Evolutionary conservation across 2,329 filamentous ascomycete species (phyloP).

Genomic region (Tolypocladium album): DNA sequence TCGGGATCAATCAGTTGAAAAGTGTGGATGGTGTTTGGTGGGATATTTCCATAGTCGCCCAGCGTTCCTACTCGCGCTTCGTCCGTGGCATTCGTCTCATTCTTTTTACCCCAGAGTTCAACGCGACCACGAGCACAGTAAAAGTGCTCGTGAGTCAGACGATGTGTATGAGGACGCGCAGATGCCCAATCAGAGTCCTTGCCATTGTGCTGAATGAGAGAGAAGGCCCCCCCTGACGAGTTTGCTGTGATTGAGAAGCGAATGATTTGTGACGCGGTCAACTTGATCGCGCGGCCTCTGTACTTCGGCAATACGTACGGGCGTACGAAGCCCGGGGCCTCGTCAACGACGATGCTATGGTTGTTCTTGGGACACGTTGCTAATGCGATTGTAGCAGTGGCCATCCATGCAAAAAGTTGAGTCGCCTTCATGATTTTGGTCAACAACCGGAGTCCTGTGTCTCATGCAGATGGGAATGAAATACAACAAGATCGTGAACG

Average conservation of each 20-base stretch:
- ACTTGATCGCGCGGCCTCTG: slow-evolving; percentile 9
- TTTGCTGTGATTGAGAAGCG: slow-evolving; percentile 11
- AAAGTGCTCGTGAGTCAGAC: slow-evolving; percentile 9
- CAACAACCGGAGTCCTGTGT: neutral
- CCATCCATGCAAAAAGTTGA: neutral
- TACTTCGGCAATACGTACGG: slow-evolving; percentile 14
- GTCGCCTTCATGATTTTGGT: neutral
- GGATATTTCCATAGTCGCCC: slow-evolving; percentile 11
- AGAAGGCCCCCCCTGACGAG: slow-evolving; percentile 11
- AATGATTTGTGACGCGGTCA: slow-evolving; percentile 11
- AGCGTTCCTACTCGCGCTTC: slow-evolving; percentile 9
- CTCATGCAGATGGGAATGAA: neutral
- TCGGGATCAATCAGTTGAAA: slow-evolving; percentile 12
- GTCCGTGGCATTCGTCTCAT: slow-evolving; percentile 5
- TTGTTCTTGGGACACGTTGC: neutral
- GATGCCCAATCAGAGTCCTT: slow-evolving; percentile 5
- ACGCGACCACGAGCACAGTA: slow-evolving; percentile 10
- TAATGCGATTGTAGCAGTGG: neutral
- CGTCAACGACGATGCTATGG: slow-evolving; percentile 7
- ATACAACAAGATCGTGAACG: neutral
- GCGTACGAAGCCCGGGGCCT: slow-evolving; percentile 9
- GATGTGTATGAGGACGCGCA: slow-evolving; percentile 10
- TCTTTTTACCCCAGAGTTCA: slow-evolving; percentile 11
- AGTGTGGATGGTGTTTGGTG: slow-evolving; percentile 10
- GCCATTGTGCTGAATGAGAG: slow-evolving; percentile 10